Conservation (phyloP, 2,329 filamentous ascomycete genomes). For the Westerdykella sp. region DNA sequence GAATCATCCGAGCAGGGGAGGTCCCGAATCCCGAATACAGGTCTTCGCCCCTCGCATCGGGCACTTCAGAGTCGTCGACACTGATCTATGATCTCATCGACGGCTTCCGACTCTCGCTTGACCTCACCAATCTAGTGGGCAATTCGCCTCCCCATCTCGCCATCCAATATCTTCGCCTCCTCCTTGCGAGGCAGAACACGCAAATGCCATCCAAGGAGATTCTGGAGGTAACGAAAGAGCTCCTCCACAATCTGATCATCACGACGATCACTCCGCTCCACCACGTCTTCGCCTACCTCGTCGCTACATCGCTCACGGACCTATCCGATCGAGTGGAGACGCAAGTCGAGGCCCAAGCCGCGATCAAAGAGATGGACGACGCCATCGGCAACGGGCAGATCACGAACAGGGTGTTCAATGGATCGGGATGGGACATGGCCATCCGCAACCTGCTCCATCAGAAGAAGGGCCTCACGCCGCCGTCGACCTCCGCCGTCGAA, state of each 20-base stretch:
- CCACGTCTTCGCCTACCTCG: conserved; percentile 32
- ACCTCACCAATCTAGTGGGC: conserved; percentile 20
- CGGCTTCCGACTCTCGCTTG: conserved; percentile 28
- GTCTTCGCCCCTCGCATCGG: conserved; percentile 23
- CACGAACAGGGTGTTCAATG: conserved; percentile 24
- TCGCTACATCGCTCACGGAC: conserved; percentile 31
- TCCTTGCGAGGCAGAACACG: conserved; percentile 25
- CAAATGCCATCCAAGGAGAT: conserved; percentile 21
- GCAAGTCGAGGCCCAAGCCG: conserved; percentile 30
- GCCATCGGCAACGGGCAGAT: conserved; percentile 29
- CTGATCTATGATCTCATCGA: conserved; percentile 26
- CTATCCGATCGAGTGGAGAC: conserved; percentile 31
- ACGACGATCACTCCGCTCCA: conserved; percentile 29
- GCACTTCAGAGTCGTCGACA: conserved; percentile 17
- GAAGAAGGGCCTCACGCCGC: conserved; percentile 21
- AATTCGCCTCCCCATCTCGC: conserved; percentile 31
- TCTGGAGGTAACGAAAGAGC: conserved; percentile 22
- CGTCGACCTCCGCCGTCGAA: conserved; percentile 13
- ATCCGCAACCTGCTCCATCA: conserved; percentile 28
- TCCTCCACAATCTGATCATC: conserved; percentile 22
- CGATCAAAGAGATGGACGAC: conserved; percentile 34
- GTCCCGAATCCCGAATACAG: conserved; percentile 25
- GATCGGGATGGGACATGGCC: conserved; percentile 31
- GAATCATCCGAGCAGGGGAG: conserved; percentile 23
- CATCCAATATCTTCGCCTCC: conserved; percentile 32